Conservation (phyloP, 805 yeast species). For the Candida mattraensis region DNA sequence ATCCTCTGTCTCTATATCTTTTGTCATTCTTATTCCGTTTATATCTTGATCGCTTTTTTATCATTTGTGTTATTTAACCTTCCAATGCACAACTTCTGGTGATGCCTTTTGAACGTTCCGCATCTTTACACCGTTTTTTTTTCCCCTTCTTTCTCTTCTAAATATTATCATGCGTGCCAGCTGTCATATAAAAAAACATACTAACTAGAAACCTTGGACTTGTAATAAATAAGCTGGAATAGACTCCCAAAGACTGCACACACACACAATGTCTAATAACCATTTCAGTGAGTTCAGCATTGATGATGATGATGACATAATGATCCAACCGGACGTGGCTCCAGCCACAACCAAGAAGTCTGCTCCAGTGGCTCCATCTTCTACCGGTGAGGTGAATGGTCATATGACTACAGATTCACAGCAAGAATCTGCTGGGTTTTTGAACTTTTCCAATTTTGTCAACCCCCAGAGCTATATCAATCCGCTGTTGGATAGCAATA, state of each 20-base stretch:
- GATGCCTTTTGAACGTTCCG: too few relatives aligned
- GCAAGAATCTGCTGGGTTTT: slow-evolving; percentile 13
- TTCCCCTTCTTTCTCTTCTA: too few relatives aligned
- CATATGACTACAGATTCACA: too few relatives aligned
- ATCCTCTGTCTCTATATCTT: too few relatives aligned
- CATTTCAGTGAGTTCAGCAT: slow-evolving; percentile 23
- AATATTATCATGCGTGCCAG: too few relatives aligned
- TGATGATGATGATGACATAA: slow-evolving; percentile 34
- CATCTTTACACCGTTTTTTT: too few relatives aligned
- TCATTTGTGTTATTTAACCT: too few relatives aligned
- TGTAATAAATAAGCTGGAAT: not conserved
- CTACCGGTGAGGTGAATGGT: too few relatives aligned
- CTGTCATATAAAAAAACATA: too few relatives aligned
- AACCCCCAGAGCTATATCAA: slow-evolving; percentile 33
- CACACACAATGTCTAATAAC: slow-evolving; percentile 13
- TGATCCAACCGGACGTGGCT: slow-evolving; percentile 35
- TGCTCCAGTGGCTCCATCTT: not conserved
- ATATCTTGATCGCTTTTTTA: too few relatives aligned
- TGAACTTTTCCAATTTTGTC: slow-evolving; percentile 34
- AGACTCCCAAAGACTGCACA: not conserved
- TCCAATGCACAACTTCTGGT: too few relatives aligned
- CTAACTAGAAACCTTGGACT: slow-evolving; percentile 34
- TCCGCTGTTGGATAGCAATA: slow-evolving; percentile 25
- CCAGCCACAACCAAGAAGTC: slow-evolving; percentile 5
- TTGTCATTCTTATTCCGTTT: too few relatives aligned